Base-by-base conservation (phyloP, 2,329 filamentous ascomycete genomes). In the Diaporthe batatas region DNA sequence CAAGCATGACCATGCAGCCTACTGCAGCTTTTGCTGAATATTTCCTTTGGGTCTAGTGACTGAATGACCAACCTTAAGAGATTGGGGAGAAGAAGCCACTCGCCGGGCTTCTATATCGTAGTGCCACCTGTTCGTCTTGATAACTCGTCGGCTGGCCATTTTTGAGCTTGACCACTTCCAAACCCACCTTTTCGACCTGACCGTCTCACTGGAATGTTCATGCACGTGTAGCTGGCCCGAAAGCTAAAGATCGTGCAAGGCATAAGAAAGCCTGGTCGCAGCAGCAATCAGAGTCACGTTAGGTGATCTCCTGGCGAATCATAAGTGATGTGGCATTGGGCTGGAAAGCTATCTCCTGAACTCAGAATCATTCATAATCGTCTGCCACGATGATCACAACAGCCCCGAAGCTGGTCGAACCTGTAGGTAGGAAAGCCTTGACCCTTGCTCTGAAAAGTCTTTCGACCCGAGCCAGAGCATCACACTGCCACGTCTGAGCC, bases 261-360 rank as follows among this genome's bases (percentile, higher is more conserved):
- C n/a, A 10, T 32, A 7, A 7, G 8, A 23, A 18, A 12, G 6
- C 14, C 16, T 12, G 4, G 3, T 36, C 29, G 53, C 7, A 10
- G 47, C n/a, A 5, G 4, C 32, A 39, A 11, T 25, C 5, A 23
- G n/a, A 29, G 11, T 16, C 29, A 36, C 14, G 11, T 36, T 39
- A 2, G 14, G 44, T 14, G 14, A 39, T 0, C 4, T 12, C 23
- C 3, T 39, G 68, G 11, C 25, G n/a, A 8, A 44, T 55, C 39
- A 32, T 39, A 18, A 39, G 44, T 42, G 59, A 4, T 29, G 16
- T 70, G 68, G n/a, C 34, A 29, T n/a, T 70, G 23, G 39, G 42
- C n/a, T 59, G 11, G 32, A 70, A 51, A 70, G 65, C 42, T 70
- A 59, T 51, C 16, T n/a, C 54, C 54, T n/a, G 12, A 42, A 59